phyloP scores from a whole-genome alignment of 202 grass and related monocot species.

The Panicum hallii region DNA sequence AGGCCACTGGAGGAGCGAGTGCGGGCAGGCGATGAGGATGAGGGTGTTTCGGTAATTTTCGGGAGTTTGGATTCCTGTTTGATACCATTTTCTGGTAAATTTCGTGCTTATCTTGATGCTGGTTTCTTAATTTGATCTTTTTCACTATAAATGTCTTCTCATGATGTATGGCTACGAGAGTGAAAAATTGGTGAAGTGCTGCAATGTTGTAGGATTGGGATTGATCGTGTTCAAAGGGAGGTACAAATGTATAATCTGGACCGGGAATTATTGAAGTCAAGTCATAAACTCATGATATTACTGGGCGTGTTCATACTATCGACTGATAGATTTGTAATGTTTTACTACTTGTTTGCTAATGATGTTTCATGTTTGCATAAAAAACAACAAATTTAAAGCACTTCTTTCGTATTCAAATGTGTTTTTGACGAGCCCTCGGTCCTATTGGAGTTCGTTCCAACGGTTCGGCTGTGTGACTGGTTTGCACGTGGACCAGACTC shows the following conservation, averaged over 20 bases:
- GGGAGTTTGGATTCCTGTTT: no score
- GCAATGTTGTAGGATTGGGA: not conserved
- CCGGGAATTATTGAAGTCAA: no score
- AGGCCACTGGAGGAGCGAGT: not conserved
- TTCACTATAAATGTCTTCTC: not conserved
- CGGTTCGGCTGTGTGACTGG: not conserved
- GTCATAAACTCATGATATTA: no score
- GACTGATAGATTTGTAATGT: no score
- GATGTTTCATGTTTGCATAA: not conserved
- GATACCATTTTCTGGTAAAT: not conserved
- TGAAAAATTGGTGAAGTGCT: not conserved
- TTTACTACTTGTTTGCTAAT: no score
- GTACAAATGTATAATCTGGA: no score
- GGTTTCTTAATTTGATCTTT: not conserved
- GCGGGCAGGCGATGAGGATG: not conserved
- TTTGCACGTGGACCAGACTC: not conserved
- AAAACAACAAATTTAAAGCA: not conserved
- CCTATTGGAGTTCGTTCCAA: not conserved
- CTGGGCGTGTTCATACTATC: no score
- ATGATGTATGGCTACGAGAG: not conserved
- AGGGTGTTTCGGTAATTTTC: constrained; percentile 10
- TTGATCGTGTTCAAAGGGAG: no score
- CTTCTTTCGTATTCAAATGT: not conserved
- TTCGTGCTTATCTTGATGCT: not conserved
- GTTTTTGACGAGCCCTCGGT: not conserved